Conservation (phyloP, 306 rosid species). For the Vicia villosa region DNA sequence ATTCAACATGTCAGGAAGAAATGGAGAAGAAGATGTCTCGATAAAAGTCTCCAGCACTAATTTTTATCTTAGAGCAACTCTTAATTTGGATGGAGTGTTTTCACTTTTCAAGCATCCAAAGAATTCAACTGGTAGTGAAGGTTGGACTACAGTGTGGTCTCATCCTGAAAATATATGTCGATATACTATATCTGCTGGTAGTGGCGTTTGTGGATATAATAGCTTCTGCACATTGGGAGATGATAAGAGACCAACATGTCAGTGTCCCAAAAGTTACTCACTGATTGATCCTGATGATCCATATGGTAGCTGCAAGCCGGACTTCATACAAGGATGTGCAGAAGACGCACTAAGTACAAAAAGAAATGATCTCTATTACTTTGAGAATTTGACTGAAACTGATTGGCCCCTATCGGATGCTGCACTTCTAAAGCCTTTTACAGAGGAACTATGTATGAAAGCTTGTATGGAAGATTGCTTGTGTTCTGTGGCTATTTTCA, state of each 20-base stretch:
- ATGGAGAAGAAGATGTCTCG: no score
- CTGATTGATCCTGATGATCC: conserved; percentile 38
- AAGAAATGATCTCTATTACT: conserved; percentile 20
- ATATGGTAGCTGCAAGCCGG: conserved; percentile 45
- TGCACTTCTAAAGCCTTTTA: conserved; percentile 16
- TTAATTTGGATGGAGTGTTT: conserved; percentile 55
- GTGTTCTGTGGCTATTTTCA: conserved; percentile 48
- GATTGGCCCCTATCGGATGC: conserved; percentile 49
- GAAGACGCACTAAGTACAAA: conserved; percentile 33
- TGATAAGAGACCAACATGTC: conserved; percentile 37
- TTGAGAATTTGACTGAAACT: conserved; percentile 4
- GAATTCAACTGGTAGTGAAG: background rate
- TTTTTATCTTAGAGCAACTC: conserved; percentile 45
- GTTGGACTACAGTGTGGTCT: conserved; percentile 35
- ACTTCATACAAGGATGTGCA: conserved; percentile 46
- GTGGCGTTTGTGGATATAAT: conserved; percentile 49
- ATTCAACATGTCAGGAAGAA: background rate
- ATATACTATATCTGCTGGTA: fast-evolving
- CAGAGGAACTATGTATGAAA: conserved; percentile 37
- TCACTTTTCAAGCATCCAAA: conserved; percentile 34
- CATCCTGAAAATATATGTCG: conserved; percentile 38
- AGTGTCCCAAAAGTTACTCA: conserved; percentile 50
- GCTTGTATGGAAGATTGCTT: conserved; percentile 57
- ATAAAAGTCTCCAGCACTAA: background rate
- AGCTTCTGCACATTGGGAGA: conserved; percentile 30